Evolutionary conservation across 179 eudicot genomes (phyloP), one percentile per base, ranked within the genome.

Genomic region (Pouteria campechiana): DNA sequence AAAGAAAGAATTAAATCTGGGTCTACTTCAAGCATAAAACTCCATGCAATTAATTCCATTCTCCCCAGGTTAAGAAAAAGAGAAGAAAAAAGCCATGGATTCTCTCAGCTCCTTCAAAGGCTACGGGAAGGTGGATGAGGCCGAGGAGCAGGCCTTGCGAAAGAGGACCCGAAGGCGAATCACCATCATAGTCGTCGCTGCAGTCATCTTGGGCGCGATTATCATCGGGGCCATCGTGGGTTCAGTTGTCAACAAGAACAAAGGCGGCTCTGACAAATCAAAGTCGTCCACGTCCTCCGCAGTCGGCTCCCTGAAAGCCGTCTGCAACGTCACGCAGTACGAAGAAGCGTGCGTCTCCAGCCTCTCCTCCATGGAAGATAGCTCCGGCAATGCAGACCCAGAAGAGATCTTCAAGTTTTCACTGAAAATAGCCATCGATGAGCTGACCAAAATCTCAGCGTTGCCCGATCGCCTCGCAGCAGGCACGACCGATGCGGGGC

Each of bases 31-130:
- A n/a, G n/a, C n/a, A n/a, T n/a, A n/a, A n/a, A n/a, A n/a, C n/a
- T n/a, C n/a, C n/a, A n/a, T n/a, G n/a, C n/a, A n/a, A n/a, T n/a
- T n/a, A n/a, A n/a, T n/a, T n/a, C n/a, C n/a, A n/a, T 12, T 6
- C 3, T 17, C 42, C 2, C 15, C 15, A 19, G n/a, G 19, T 22
- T 7, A 37, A 37, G 18, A 3, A 5, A 14, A 37, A 16, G 14
- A 17, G 9, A 23, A 27, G 3, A 1, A 8, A n/a, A n/a, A n/a
- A n/a, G n/a, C n/a, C n/a, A 80, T 82, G 87, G 87, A 82, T 16
- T 55, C 87, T 0, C 60, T 82, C 27, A 67, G 73, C 4, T 82
- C 93, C 50, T 75, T 82, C 72, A 82, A 75, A 30, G 93, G 83
- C 37, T 82, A 82, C 31, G 87, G 87, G 61, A 82, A 78, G 25